A percentile compares a stretch with the other conserved stretches of the same genome.
Conservation (phyloP, 2,329 filamentous ascomycete genomes). For the Colletotrichum salicis region DNA sequence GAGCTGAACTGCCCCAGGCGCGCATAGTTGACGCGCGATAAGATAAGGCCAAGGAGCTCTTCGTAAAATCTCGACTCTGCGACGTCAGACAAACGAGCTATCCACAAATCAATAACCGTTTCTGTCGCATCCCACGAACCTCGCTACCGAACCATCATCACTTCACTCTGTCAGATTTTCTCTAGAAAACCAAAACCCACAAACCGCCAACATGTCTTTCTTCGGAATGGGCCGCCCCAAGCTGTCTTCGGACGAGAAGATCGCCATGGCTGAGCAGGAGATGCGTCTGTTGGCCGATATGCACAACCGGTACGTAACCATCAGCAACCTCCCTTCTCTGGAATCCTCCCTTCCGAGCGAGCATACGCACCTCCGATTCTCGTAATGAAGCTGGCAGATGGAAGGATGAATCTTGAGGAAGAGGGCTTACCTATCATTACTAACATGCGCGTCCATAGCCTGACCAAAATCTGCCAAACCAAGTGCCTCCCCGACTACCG, state of each 20-base stretch:
- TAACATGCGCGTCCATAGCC: constrained; percentile 56
- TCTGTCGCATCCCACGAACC: neutral
- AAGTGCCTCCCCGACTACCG: constrained; percentile 98
- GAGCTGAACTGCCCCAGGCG: constrained; percentile 2
- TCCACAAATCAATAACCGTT: constrained; percentile 10
- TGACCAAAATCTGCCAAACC: constrained; percentile 87
- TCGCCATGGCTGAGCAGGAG: constrained; percentile 94
- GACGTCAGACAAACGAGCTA: constrained; percentile 28
- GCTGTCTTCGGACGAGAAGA: constrained; percentile 95
- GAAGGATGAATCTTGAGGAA: neutral
- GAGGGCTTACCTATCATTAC: neutral
- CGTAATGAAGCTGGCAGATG: neutral
- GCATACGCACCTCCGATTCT: too few species aligned
- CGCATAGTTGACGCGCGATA: constrained; percentile 9
- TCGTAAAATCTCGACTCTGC: constrained; percentile 36
- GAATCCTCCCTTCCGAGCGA: too few species aligned
- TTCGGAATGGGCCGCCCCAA: constrained; percentile 72
- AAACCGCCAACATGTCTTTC: constrained; percentile 53
- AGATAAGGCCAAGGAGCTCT: constrained; percentile 33
- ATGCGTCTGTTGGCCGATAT: constrained; percentile 98
- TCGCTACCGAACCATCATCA: neutral
- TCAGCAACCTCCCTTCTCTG: neutral
- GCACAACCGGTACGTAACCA: constrained; percentile 83
- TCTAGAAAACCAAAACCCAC: neutral
- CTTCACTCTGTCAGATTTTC: neutral